Evolutionary conservation across 257 asterid genomes (phyloP), one percentile per base, ranked within the genome.

Genomic region (Verbena officinalis): DNA sequence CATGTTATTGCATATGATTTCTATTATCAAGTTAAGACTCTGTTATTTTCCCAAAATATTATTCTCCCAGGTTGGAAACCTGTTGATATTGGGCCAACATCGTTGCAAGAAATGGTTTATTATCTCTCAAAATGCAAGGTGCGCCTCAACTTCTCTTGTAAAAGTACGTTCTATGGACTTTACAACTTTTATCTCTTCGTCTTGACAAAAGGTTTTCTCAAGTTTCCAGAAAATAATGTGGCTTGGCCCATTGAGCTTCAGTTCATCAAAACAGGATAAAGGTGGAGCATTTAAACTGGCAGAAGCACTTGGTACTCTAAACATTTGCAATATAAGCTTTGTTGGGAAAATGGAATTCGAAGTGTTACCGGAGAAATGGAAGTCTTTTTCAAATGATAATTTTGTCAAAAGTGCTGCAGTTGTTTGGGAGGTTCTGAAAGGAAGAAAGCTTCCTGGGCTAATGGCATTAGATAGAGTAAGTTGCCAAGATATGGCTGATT

Each of bases 391-490:
- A 48, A 64, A 65, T 52, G 80, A 38, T 50, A 67, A 78, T 67
- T 33, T 83, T 70, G 68, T 87, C 27, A 74, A 69, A 67, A 79
- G 76, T 70, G 95, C 86, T 69, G 83, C 87, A 5, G 84, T 83
- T 75, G 84, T 81, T 40, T 93, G 97, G 97, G 90, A 84, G 75
- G 84, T 77, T 90, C 95, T 93, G 61, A 84, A 86, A 80, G 95
- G 95, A 75, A 79, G 95, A 79, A 84, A 75, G 59, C 97, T 93
- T 83, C 97, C 96, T 0, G 99, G 97, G 72, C 84, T 93, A 45
- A 70, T 87, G 95, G 96, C 97, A 67, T 74, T 90, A 58, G 96
- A 93, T 74, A 87, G 87, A 73, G 97, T 93, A 84, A 43, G 90
- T 57, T 34, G 73, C 40, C 63, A 5, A 34, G 62, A 42, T 64